phyloP scores from a whole-genome alignment of 108 stramenopile species.

The Heterococcus sp. region DNA sequence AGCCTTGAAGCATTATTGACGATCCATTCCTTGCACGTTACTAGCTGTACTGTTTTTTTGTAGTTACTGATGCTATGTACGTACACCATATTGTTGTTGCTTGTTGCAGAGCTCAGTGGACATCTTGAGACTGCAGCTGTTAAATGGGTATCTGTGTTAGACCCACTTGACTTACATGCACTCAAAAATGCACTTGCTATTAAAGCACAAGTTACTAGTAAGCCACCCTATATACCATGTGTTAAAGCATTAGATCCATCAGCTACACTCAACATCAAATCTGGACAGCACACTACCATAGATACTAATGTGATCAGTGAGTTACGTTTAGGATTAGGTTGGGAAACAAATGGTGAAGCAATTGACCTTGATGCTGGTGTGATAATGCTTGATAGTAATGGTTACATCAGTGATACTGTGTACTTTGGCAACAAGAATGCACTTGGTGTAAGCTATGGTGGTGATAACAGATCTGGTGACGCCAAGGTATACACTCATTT shows the following conservation, averaged over 20 bases:
- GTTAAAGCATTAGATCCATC: background rate
- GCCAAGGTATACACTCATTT: background rate
- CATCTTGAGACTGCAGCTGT: slow-evolving; percentile 7
- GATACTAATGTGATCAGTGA: background rate
- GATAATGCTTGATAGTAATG: background rate
- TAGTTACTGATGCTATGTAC: too few species aligned
- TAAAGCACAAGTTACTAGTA: background rate
- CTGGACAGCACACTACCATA: background rate
- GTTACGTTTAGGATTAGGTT: background rate
- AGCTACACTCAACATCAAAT: background rate
- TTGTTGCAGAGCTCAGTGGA: slow-evolving; percentile 31
- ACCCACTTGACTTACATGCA: background rate
- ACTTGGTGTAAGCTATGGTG: background rate
- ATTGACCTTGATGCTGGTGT: background rate
- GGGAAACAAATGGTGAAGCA: background rate
- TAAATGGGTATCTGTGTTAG: background rate
- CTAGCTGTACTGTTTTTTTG: too few species aligned
- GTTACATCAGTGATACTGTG: background rate
- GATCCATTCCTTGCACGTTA: too few species aligned
- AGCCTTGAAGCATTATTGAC: too few species aligned
- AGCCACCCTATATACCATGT: background rate
- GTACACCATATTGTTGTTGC: too few species aligned
- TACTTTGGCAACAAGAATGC: background rate
- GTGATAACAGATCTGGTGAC: background rate
- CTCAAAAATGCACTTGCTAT: background rate